These are phyloP conservation scores for Pleurotus tuber-regium DNA, from an alignment of 768 basidiomycete species.

Conservation along the genomic window DNA sequence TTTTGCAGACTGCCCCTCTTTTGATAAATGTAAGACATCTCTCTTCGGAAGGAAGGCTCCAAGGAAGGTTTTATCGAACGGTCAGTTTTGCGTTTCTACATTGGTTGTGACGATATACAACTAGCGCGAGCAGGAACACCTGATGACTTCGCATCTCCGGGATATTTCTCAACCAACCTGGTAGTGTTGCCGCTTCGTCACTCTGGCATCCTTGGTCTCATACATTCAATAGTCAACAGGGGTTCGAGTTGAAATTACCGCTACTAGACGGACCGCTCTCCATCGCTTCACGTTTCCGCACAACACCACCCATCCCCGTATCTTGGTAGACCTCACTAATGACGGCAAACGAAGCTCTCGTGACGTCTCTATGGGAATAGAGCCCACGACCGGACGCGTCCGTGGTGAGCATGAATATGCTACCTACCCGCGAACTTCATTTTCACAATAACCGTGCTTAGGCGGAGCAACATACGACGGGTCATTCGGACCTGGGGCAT, in stretches of 20 bases:
- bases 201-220: not conserved
- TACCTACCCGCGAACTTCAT: not conserved
- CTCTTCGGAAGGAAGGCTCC: constrained; percentile 41
- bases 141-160: constrained; percentile 61
- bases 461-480: constrained; percentile 2
- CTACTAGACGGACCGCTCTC: constrained; percentile 55
- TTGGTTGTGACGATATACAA: not conserved
- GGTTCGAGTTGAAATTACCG: constrained; percentile 57
- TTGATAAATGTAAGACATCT: constrained; percentile 51
- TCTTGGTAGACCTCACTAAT: constrained; percentile 60
- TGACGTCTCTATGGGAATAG: constrained; percentile 44
- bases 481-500: constrained; percentile 32
- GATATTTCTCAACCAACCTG: constrained; percentile 63
- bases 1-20: constrained; percentile 45
- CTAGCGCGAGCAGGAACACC: constrained; percentile 37
- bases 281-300: constrained; percentile 58
- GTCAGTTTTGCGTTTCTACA: constrained; percentile 26
- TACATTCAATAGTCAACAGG: constrained; percentile 43
- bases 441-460: not conserved
- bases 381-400: constrained; percentile 47
- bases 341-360: constrained; percentile 55
- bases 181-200: constrained; percentile 10
- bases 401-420: constrained; percentile 4
- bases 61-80: constrained; percentile 44
- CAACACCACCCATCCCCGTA: constrained; percentile 44